These are phyloP conservation scores for Zygnema cylindricum DNA, from an alignment of 139 green algal genomes.

Conservation along the genomic window DNA sequence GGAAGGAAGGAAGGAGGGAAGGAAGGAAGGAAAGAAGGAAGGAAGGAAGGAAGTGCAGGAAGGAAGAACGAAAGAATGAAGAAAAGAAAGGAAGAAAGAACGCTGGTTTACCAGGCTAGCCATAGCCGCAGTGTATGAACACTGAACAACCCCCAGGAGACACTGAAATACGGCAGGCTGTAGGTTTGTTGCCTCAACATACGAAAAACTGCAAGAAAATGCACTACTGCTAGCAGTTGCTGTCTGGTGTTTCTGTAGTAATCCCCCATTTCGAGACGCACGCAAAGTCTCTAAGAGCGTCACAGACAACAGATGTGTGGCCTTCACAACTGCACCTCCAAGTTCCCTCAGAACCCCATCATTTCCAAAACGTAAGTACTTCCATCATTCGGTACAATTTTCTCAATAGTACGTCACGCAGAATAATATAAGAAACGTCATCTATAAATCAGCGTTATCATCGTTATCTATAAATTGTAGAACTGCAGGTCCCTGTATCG, in stretches of 20 bases:
- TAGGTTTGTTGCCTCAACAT: background rate
- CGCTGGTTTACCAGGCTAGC: constrained; percentile 14
- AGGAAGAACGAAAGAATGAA: no score
- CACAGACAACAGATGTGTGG: constrained; percentile 47
- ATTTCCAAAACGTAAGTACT: background rate
- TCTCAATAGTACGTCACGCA: no score
- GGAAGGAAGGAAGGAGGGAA: no score
- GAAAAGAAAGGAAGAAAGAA: no score
- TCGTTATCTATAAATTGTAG: no score
- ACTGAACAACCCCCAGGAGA: constrained; percentile 16
- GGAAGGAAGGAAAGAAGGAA: no score
- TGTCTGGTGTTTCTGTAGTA: background rate
- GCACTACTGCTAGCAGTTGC: background rate
- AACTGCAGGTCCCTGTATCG: no score
- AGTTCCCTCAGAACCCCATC: background rate
- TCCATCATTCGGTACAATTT: no score
- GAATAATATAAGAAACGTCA: no score
- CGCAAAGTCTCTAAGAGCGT: constrained; percentile 27
- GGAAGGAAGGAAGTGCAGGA: no score
- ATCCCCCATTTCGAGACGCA: background rate
- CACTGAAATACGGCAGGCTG: constrained; percentile 25
- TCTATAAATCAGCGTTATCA: no score
- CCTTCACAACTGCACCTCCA: constrained; percentile 46
- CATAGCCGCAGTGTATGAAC: background rate
- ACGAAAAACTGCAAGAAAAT: background rate